A percentile compares a stretch with the other conserved stretches of the same genome.
Conservation (phyloP, 129 eudicot genomes). For the Chrysanthemum makinoi region DNA sequence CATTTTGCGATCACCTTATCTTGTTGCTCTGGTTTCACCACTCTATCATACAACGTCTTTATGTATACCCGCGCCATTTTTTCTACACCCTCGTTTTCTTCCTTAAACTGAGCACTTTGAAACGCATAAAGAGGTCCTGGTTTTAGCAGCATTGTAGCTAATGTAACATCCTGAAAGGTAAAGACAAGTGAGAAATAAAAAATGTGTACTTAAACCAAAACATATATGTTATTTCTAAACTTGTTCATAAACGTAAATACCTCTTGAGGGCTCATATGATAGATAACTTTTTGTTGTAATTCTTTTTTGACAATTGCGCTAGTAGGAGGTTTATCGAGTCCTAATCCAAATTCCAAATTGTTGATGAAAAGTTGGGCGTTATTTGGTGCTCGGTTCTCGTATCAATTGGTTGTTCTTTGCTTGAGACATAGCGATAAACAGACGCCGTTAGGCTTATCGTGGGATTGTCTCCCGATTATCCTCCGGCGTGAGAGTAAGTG, state of each 20-base stretch:
- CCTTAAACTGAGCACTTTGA: conserved; percentile 34
- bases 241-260: conserved; percentile 18
- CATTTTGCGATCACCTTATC: conserved; percentile 67
- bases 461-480: too few species aligned
- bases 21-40: conserved; percentile 64
- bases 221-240: not conserved
- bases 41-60: conserved; percentile 49
- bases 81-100: conserved; percentile 36
- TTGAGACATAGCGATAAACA: too few species aligned
- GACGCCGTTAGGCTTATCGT: too few species aligned
- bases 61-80: conserved; percentile 63
- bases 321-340: conserved; percentile 64
- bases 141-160: conserved; percentile 62
- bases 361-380: too few species aligned
- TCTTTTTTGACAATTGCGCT: conserved; percentile 43
- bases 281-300: conserved; percentile 51
- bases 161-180: conserved; percentile 50
- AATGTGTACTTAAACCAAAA: not conserved
- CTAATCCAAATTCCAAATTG: conserved; percentile 49
- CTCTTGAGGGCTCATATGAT: conserved; percentile 68
- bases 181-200: too few species aligned
- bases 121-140: conserved; percentile 61
- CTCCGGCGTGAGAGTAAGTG: too few species aligned
- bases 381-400: too few species aligned
- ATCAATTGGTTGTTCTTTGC: too few species aligned